Evolutionary conservation across 2,329 filamentous ascomycete species (phyloP).

Genomic region (Graphilbum fragrans): DNA sequence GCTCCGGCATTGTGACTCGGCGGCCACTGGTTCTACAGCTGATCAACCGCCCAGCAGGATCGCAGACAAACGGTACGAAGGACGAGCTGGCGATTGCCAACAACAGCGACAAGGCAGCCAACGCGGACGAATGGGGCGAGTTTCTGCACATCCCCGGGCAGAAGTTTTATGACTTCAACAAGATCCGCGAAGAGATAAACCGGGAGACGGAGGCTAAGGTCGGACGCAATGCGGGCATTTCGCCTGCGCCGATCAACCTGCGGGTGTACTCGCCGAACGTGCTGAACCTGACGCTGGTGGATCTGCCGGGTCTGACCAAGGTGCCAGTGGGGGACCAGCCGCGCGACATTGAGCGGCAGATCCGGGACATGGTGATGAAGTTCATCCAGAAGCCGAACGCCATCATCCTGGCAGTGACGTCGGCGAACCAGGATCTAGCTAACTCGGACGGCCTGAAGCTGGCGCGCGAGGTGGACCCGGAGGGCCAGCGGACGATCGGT

Average conservation of each 20-base stretch:
- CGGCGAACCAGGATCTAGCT: conserved; percentile 94
- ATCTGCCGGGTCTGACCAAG: conserved; percentile 92
- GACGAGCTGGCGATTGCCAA: conserved; percentile 51
- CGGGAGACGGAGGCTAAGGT: conserved; percentile 57
- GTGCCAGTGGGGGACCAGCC: conserved; percentile 97
- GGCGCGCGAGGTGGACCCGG: conserved; percentile 88
- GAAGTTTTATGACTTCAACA: conserved; percentile 87
- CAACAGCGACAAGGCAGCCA: conserved; percentile 72
- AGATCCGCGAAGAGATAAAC: conserved; percentile 94
- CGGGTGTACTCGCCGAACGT: conserved; percentile 98
- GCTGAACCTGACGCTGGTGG: conserved; percentile 88
- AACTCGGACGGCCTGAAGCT: conserved; percentile 97
- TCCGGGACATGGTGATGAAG: conserved; percentile 87
- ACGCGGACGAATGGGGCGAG: conserved; percentile 95
- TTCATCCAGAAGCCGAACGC: conserved; percentile 99
- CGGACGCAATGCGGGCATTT: conserved; percentile 97
- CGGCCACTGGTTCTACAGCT: conserved; percentile 93
- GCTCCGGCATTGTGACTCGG: conserved; percentile 92
- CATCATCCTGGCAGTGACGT: conserved; percentile 91
- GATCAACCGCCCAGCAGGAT: conserved; percentile 68
- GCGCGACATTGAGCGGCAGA: conserved; percentile 97
- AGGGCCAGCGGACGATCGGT: conserved; percentile 89
- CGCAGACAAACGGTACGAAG: conserved; percentile 60
- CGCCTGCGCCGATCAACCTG: conserved; percentile 91
- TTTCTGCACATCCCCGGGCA: conserved; percentile 91